These are phyloP conservation scores for Xylaria digitata DNA, from an alignment of 2,329 filamentous ascomycete species.

Conservation along the genomic window DNA sequence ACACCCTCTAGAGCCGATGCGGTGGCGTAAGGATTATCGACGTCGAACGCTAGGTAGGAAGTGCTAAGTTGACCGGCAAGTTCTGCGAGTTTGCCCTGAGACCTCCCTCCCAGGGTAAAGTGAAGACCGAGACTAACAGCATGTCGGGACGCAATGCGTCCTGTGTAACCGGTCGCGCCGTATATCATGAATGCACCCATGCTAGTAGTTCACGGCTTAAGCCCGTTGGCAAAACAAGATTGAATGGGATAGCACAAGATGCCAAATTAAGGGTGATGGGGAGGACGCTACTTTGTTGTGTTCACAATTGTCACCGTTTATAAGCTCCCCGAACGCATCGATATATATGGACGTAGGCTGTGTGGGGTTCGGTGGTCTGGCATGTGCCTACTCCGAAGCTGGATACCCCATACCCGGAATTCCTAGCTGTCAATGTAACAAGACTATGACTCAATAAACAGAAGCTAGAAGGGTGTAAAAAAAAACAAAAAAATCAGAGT, in stretches of 20 bases:
- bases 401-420: too few relatives aligned
- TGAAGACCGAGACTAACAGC: conserved; percentile 30
- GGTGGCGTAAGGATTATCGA: not conserved
- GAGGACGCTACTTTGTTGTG: not conserved
- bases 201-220: not conserved
- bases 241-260: not conserved
- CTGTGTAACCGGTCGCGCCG: conserved; percentile 43
- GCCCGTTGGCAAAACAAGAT: not conserved
- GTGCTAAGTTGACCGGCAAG: not conserved
- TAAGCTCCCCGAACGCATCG: too few relatives aligned
- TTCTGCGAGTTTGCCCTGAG: not conserved
- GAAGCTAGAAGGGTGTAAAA: too few relatives aligned
- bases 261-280: not conserved
- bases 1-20: conserved; percentile 1
- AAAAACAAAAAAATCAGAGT: too few relatives aligned
- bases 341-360: too few relatives aligned
- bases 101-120: conserved; percentile 32
- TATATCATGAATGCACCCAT: conserved; percentile 37
- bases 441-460: too few relatives aligned
- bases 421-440: too few relatives aligned
- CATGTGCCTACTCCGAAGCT: too few relatives aligned
- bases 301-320: too few relatives aligned
- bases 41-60: not conserved
- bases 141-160: conserved; percentile 36
- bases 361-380: too few relatives aligned